Conservation (phyloP, 257 asterid species). For the Solanum chilense region DNA sequence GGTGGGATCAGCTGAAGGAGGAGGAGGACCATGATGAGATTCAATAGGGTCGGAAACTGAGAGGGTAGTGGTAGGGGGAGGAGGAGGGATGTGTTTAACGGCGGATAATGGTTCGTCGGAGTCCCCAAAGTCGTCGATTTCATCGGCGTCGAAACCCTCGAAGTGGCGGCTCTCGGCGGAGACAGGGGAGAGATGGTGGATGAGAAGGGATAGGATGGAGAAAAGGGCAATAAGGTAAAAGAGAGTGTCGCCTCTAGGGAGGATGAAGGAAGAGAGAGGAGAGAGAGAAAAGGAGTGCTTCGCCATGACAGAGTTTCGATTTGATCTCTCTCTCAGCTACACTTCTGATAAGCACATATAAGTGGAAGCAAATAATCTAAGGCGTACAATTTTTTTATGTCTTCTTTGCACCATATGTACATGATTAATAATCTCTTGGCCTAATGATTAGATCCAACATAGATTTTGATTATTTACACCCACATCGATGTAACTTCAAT, state of each 20-base stretch:
- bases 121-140: constrained; percentile 37
- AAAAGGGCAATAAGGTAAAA: constrained; percentile 42
- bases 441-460: not conserved
- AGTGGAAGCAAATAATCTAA: not conserved
- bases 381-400: not conserved
- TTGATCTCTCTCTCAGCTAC: not conserved
- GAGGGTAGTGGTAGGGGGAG: constrained; percentile 44
- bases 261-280: constrained; percentile 40
- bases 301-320: constrained; percentile 16
- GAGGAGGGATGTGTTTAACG: constrained; percentile 27
- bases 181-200: constrained; percentile 39
- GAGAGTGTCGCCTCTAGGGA: constrained; percentile 42
- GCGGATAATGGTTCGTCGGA: constrained; percentile 29
- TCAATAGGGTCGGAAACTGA: constrained; percentile 36
- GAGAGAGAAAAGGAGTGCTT: constrained; percentile 31
- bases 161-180: constrained; percentile 52
- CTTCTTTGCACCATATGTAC: not conserved
- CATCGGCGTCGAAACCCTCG: constrained; percentile 94
- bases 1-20: constrained; percentile 20
- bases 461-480: not conserved
- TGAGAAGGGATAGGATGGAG: constrained; percentile 54
- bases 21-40: constrained; percentile 67
- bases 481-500: no score
- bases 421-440: not conserved
- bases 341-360: not conserved